Evolutionary conservation across 495 filamentous ascomycete genomes (phyloP).

Genomic region (Neurospora africana): DNA sequence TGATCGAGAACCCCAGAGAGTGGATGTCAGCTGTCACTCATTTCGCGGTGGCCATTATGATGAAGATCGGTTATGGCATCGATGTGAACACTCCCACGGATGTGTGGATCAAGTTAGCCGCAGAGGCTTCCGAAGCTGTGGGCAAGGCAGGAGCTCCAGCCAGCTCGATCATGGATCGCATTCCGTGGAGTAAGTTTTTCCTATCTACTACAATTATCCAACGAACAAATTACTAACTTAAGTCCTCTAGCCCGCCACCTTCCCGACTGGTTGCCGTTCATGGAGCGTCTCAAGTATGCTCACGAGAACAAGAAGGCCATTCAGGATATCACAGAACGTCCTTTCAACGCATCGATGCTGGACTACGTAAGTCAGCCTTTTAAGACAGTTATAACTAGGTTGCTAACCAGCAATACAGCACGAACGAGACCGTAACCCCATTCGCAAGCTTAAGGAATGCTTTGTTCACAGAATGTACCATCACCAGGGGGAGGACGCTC

Average conservation of each 20-base stretch:
- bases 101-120: conserved; percentile 34
- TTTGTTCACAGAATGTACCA: too few species aligned
- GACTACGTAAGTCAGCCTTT: conserved; percentile 13
- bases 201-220: background rate
- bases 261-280: conserved; percentile 33
- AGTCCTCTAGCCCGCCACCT: conserved; percentile 22
- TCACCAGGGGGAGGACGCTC: background rate
- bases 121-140: conserved; percentile 31
- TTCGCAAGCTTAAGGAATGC: background rate
- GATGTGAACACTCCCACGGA: conserved; percentile 28
- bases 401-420: background rate
- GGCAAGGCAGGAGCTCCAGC: conserved; percentile 35
- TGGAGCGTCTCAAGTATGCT: conserved; percentile 27
- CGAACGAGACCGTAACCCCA: background rate
- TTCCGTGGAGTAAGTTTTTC: conserved; percentile 24
- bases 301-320: conserved; percentile 28
- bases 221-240: conserved; percentile 1
- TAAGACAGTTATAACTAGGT: background rate
- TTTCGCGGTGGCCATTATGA: conserved; percentile 21
- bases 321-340: conserved; percentile 20
- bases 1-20: conserved; percentile 14
- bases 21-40: conserved; percentile 17
- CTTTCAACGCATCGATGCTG: conserved; percentile 18
- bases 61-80: conserved; percentile 36
- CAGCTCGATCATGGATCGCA: conserved; percentile 36